These are phyloP conservation scores for Ceratocystis cacaofunesta DNA, from an alignment of 2,329 filamentous ascomycete species.

Conservation along the genomic window DNA sequence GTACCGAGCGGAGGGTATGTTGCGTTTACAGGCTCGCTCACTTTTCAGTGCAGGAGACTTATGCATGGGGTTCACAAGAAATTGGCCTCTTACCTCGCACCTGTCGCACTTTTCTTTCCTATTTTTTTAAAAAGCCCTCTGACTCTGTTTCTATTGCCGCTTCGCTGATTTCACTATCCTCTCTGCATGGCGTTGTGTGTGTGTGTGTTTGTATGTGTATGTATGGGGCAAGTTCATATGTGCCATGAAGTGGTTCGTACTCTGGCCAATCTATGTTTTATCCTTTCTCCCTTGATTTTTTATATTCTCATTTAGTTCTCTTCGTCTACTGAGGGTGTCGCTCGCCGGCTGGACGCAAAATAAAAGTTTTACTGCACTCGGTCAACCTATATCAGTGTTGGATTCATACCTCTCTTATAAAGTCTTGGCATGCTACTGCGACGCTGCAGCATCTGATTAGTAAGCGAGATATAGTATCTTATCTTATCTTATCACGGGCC, in stretches of 20 bases:
- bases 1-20: too few species aligned
- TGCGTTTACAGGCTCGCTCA: too few species aligned
- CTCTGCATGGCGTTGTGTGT: slow-evolving; percentile 7
- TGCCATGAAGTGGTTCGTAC: not conserved
- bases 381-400: not conserved
- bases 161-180: not conserved
- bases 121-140: not conserved
- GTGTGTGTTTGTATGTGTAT: slow-evolving; percentile 5
- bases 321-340: not conserved
- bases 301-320: not conserved
- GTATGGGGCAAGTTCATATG: not conserved
- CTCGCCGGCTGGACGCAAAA: not conserved
- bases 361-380: not conserved
- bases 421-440: too few species aligned
- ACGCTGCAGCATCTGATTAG: not conserved
- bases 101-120: not conserved
- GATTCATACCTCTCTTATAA: too few species aligned
- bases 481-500: slow-evolving; percentile 16
- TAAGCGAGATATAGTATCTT: slow-evolving; percentile 1
- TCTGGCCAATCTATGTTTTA: not conserved
- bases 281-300: not conserved
- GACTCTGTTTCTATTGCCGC: not conserved
- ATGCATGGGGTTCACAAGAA: too few species aligned
- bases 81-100: too few species aligned
- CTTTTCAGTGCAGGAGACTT: too few species aligned